A percentile compares a stretch with the other conserved stretches of the same genome.
Conservation (phyloP, 352 stramenopile species). For the Phytophthora chlamydospora region DNA sequence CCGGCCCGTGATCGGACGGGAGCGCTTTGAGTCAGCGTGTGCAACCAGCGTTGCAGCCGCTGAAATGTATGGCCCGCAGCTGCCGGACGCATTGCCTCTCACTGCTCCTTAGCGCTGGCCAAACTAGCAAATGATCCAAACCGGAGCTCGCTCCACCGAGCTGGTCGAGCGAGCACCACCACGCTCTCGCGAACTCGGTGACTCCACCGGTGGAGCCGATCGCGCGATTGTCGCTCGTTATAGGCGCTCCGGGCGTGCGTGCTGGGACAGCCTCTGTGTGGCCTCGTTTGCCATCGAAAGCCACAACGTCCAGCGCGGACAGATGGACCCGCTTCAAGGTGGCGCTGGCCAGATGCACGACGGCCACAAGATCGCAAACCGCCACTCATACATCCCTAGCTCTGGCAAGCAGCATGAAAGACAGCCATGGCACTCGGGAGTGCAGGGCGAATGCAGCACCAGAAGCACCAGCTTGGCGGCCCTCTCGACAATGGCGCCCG, state of each 20-base stretch:
- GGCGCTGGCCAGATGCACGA: constrained; percentile 9
- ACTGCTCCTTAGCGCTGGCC: too few relatives aligned
- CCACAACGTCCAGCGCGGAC: constrained; percentile 5
- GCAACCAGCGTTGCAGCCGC: too few relatives aligned
- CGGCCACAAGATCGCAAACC: constrained; percentile 5
- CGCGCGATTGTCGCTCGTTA: constrained; percentile 17
- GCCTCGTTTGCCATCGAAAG: constrained; percentile 20
- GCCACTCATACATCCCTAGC: too few relatives aligned
- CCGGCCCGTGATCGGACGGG: not conserved
- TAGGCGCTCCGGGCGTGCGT: constrained; percentile 27
- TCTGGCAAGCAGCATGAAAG: too few relatives aligned
- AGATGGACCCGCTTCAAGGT: constrained; percentile 30
- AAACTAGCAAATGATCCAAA: too few relatives aligned
- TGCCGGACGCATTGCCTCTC: too few relatives aligned
- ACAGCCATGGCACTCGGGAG: too few relatives aligned
- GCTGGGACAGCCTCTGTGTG: constrained; percentile 23
- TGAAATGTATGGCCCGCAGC: too few relatives aligned
- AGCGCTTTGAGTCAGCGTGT: not conserved
- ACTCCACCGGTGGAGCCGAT: not conserved
- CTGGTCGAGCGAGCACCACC: too few relatives aligned
- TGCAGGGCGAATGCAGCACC: not conserved
- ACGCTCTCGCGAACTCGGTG: too few relatives aligned
- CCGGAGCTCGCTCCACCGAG: too few relatives aligned
- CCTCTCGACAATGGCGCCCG: not conserved
- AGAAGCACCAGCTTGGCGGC: not conserved